Evolutionary conservation across 768 basidiomycete species (phyloP), one percentile per base, ranked within the genome.

Genomic region (Agaricus blazei): DNA sequence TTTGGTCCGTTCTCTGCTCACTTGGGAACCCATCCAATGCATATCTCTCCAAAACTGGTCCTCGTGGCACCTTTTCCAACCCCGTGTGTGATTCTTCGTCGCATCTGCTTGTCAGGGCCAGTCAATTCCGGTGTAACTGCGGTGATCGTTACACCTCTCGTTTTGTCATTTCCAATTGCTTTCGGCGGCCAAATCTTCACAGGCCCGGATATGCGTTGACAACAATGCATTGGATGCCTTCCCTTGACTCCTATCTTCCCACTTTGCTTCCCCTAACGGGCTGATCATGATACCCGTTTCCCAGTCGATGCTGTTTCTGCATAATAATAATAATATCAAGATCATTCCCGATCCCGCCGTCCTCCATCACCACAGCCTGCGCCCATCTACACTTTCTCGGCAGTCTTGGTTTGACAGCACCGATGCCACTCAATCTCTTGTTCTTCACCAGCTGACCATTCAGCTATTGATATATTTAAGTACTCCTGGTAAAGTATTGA

Each of bases 1-100:
- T 55, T 43, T 48, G 54, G 54, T 49, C 54, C 54, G 19, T 48
- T 24, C 40, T 48, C 47, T 55, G 46, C 54, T 43, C 47, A 43
- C 45, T 54, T 54, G 44, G 52, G 45, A 54, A 37, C 31, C 2
- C 34, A 36, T 36, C 9, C 38, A 19, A 9, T n/a, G 14, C 23
- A 38, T 26, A 47, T 40, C 24, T 37, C 37, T 37, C 23, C 24
- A 28, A 28, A 41, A 24, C 14, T 6, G n/a, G 40, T 23, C 23
- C 26, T 19, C 40, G 23, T 40, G 37, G 41, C 29, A 29, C 24
- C 40, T 11, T 3, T 14, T 28, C 11, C 40, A 28, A 6, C 24
- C 28, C 15, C 38, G 40, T 54, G 37, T 24, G 54, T 48, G 40
- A 41, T 47, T 40, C 27, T 55, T 48, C 46, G 15, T 29, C 51